Conservation (phyloP, 129 eudicot genomes). For the Ambrosia artemisiifolia region DNA sequence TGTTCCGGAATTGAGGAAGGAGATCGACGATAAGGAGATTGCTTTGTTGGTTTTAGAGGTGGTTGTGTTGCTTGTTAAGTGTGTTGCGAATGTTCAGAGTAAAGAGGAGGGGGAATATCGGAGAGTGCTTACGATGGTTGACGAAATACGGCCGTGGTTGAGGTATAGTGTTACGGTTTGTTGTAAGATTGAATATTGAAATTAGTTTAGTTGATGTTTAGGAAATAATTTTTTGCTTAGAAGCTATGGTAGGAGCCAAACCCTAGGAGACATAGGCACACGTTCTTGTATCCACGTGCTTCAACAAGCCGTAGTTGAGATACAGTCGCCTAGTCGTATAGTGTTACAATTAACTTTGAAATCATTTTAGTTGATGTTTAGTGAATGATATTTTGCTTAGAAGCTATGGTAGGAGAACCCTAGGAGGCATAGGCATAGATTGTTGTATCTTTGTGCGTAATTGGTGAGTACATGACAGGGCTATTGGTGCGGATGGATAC, state of each 20-base stretch:
- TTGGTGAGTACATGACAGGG: conserved; percentile 34
- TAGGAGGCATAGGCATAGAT: not conserved
- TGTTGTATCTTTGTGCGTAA: not conserved
- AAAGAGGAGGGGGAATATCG: conserved; percentile 42
- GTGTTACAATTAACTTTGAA: not conserved
- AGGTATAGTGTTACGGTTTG: conserved; percentile 36
- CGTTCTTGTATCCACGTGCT: not conserved
- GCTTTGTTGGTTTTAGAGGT: conserved; percentile 53
- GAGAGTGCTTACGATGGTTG: conserved; percentile 44
- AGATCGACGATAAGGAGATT: conserved; percentile 43
- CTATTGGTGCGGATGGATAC: conserved; percentile 47
- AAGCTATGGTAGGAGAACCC: not conserved
- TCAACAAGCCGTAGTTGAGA: conserved; percentile 55
- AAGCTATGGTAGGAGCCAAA: not conserved
- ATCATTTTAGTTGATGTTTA: not conserved
- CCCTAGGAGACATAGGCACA: not conserved
- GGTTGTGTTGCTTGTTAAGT: conserved; percentile 58
- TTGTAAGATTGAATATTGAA: not conserved
- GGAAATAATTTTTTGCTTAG: not conserved
- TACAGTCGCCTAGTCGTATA: conserved; percentile 34
- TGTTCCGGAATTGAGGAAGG: conserved; percentile 48
- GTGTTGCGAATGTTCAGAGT: conserved; percentile 44
- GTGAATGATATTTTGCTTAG: conserved; percentile 1
- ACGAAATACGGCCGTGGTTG: conserved; percentile 59
- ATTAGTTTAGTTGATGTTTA: not conserved